Conservation (phyloP, 441 rosid species). For the Corymbia calophylla region DNA sequence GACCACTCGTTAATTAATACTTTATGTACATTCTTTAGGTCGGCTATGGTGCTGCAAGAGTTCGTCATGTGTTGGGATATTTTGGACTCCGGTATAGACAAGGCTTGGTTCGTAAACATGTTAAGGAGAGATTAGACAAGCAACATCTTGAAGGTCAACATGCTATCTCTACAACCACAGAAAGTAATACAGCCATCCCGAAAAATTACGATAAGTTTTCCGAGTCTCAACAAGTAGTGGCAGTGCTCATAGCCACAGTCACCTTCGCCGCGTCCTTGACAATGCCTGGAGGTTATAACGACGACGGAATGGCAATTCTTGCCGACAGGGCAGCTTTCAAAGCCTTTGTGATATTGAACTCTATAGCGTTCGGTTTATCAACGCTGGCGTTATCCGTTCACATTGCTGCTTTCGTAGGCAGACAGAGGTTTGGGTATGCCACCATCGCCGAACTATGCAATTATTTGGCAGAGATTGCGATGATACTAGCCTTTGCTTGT, state of each 20-base stretch:
- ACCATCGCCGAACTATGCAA: not conserved
- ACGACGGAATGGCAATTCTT: conserved; percentile 5
- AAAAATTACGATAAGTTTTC: too few relatives aligned
- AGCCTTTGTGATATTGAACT: conserved; percentile 9
- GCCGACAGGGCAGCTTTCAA: conserved; percentile 8
- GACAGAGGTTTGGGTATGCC: too few relatives aligned
- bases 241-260: not conserved
- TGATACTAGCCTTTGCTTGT: not conserved
- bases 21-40: too few relatives aligned
- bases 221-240: too few relatives aligned
- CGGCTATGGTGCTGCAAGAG: too few relatives aligned
- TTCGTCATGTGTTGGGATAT: not conserved
- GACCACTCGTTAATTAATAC: not conserved
- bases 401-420: too few relatives aligned
- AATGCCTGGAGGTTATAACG: conserved; percentile 10
- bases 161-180: rapidly evolving
- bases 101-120: rapidly evolving
- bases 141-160: not conserved
- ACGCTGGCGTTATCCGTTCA: too few relatives aligned
- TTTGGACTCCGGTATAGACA: rapidly evolving
- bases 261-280: conserved; percentile 17
- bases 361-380: conserved; percentile 10
- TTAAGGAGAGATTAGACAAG: not conserved
- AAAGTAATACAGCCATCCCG: not conserved
- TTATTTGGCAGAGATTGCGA: not conserved